These are phyloP conservation scores for Colletotrichum destructivum DNA, from an alignment of 2,329 filamentous ascomycete species.

Conservation along the genomic window DNA sequence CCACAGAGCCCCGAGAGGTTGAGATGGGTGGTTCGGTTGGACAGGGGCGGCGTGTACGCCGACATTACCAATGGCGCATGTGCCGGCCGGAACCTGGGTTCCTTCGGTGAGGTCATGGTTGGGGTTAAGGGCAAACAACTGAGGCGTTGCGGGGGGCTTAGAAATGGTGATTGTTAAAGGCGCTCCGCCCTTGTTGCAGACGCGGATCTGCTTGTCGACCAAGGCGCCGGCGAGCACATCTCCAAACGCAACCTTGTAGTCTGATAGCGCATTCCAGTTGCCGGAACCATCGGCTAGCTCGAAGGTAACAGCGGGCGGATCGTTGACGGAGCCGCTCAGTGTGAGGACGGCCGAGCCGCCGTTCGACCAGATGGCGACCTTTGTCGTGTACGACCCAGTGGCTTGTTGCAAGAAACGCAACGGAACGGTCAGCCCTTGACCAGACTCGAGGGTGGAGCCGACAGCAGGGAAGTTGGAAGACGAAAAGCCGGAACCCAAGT, in stretches of 20 bases:
- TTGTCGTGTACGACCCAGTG: constrained; percentile 52
- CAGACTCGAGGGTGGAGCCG: constrained; percentile 49
- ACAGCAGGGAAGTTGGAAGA: constrained; percentile 50
- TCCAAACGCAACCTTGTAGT: constrained; percentile 50
- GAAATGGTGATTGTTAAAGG: constrained; percentile 55
- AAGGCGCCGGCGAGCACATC: constrained; percentile 50
- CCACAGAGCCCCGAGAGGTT: constrained; percentile 52
- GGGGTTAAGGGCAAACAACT: constrained; percentile 52
- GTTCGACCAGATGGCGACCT: constrained; percentile 54
- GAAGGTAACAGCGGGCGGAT: constrained; percentile 52
- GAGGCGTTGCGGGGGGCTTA: constrained; percentile 52
- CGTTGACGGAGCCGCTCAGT: constrained; percentile 52
- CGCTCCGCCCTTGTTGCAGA: constrained; percentile 56
- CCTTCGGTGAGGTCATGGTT: constrained; percentile 53
- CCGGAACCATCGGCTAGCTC: constrained; percentile 53
- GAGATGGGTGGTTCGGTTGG: constrained; percentile 50
- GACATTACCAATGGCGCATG: constrained; percentile 50
- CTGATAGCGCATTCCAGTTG: constrained; percentile 46
- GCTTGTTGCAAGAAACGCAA: constrained; percentile 52
- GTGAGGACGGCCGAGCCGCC: constrained; percentile 52
- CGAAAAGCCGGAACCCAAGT: constrained; percentile 52
- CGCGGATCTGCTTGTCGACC: constrained; percentile 49
- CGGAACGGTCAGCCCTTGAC: constrained; percentile 50
- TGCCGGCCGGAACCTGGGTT: constrained; percentile 50
- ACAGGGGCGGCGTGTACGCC: constrained; percentile 50